phyloP scores from a whole-genome alignment of 1,284 basidiomycete genomes.

The Irpex rosettiformis region DNA sequence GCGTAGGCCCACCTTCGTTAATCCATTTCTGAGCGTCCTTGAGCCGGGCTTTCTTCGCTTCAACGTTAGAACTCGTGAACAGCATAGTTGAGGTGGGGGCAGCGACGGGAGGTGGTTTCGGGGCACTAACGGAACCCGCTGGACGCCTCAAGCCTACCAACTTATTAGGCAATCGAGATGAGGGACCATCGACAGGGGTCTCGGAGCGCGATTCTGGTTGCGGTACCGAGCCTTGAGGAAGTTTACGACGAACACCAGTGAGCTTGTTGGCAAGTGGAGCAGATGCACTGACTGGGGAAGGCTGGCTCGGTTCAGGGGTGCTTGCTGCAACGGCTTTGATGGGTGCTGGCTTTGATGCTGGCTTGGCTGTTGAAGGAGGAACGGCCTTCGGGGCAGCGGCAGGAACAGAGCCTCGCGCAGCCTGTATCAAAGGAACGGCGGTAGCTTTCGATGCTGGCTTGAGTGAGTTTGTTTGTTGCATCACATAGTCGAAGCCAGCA shows the following conservation, averaged over 20 bases:
- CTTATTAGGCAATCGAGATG: conserved; percentile 41
- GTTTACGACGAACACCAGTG: conserved; percentile 63
- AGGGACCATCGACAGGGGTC: conserved; percentile 41
- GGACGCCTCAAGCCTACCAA: conserved; percentile 49
- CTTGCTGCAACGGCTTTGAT: conserved; percentile 19
- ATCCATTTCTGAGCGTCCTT: conserved; percentile 85
- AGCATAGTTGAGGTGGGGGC: conserved; percentile 40
- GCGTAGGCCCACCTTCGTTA: conserved; percentile 75
- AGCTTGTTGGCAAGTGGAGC: conserved; percentile 38
- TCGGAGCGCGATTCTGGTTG: conserved; percentile 65
- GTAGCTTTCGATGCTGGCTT: conserved; percentile 91
- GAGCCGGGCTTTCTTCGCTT: conserved; percentile 72
- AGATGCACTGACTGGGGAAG: conserved; percentile 14
- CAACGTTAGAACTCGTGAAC: conserved; percentile 70
- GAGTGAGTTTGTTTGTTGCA: conserved; percentile 82
- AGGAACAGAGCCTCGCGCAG: conserved; percentile 40
- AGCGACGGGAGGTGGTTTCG: conserved; percentile 26
- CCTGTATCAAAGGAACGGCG: conserved; percentile 86
- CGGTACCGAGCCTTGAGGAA: conserved; percentile 56
- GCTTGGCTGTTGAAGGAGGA: conserved; percentile 28
- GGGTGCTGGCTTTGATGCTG: conserved; percentile 16
- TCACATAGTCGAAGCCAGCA: conserved; percentile 82
- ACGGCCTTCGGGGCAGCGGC: conserved; percentile 22
- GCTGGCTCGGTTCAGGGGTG: conserved; percentile 19
- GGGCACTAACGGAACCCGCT: conserved; percentile 27